phyloP scores from a whole-genome alignment of 257 asterid species.

The Solanum pimpinellifolium region DNA sequence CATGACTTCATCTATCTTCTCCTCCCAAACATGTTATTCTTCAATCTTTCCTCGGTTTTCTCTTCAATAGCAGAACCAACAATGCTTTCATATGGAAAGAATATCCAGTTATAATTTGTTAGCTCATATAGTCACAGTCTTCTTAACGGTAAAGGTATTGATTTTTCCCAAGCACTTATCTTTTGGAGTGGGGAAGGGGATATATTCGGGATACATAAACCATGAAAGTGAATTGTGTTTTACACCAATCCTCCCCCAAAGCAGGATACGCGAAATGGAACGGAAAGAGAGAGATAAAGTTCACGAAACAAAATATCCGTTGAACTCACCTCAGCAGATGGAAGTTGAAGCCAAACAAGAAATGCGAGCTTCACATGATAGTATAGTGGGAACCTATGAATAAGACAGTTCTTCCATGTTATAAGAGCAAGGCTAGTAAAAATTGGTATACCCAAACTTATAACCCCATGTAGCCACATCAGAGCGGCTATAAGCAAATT shows the following conservation, averaged over 20 bases:
- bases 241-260: not conserved
- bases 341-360: slow-evolving; percentile 98
- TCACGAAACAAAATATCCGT: not conserved
- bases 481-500: not conserved
- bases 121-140: not conserved
- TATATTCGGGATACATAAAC: not conserved
- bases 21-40: not conserved
- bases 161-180: not conserved
- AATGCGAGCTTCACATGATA: slow-evolving; percentile 88
- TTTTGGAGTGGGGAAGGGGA: not conserved
- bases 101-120: not conserved
- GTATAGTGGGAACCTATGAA: slow-evolving; percentile 76
- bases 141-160: not conserved
- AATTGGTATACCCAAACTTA: not conserved
- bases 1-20: not conserved
- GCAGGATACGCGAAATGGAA: not conserved
- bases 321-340: slow-evolving; percentile 61
- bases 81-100: not conserved
- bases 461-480: not conserved
- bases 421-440: not conserved
- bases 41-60: not conserved
- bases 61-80: not conserved
- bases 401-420: slow-evolving; percentile 8
- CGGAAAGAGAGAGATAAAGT: not conserved
- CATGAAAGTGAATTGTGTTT: not conserved